Evolutionary conservation across 345 rosid species (phyloP).

Genomic region (Rhizophora mangle): DNA sequence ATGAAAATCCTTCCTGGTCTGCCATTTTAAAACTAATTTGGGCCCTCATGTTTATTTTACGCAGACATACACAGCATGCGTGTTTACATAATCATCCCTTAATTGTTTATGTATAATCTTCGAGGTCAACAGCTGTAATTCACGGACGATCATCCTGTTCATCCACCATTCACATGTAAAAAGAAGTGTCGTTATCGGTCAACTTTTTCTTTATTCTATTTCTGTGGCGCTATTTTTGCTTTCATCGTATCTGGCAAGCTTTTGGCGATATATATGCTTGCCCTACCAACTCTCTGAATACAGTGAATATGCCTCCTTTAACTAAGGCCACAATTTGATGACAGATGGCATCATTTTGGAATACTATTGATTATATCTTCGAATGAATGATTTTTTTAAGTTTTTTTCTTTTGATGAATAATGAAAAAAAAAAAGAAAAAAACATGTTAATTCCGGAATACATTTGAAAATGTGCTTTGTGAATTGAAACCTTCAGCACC

Average conservation of each 20-base stretch:
- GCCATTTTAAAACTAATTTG: background rate
- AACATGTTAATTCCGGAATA: too few relatives aligned
- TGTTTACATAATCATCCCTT: background rate
- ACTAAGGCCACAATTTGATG: too few relatives aligned
- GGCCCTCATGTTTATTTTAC: too few relatives aligned
- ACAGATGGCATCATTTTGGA: too few relatives aligned
- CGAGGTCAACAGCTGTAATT: constrained; percentile 12
- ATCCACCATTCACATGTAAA: constrained; percentile 6
- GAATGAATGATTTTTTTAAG: too few relatives aligned
- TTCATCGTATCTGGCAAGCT: background rate
- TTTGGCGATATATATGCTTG: background rate
- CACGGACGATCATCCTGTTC: background rate
- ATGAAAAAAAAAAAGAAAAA: too few relatives aligned
- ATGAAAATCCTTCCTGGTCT: background rate
- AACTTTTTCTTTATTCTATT: background rate
- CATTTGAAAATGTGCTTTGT: too few relatives aligned
- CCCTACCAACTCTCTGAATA: background rate
- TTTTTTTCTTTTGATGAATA: too few relatives aligned
- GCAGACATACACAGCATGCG: background rate
- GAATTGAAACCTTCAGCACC: too few relatives aligned
- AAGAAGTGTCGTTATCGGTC: background rate
- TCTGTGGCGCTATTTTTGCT: background rate
- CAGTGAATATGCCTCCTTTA: too few relatives aligned
- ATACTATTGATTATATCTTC: too few relatives aligned
- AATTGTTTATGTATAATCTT: background rate